These are phyloP conservation scores for Metschnikowia sp. DNA, from an alignment of 805 yeast genomes.

Conservation along the genomic window DNA sequence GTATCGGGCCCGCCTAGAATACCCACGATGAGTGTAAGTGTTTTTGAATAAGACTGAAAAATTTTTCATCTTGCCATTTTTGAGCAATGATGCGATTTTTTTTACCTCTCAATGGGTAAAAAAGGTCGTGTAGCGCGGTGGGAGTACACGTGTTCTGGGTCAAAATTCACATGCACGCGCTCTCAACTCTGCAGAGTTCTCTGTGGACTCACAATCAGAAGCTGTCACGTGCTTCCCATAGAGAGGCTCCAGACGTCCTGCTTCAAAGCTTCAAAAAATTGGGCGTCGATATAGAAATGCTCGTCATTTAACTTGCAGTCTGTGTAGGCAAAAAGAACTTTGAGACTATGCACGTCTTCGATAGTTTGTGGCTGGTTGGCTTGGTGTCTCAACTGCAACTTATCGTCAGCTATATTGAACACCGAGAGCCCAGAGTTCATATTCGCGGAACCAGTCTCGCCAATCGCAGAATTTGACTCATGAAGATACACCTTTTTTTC, in stretches of 20 bases:
- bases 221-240: background rate
- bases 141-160: too few relatives aligned
- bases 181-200: too few relatives aligned
- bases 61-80: too few relatives aligned
- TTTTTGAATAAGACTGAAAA: too few relatives aligned
- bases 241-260: conserved; percentile 35
- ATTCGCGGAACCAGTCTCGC: conserved; percentile 16
- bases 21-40: too few relatives aligned
- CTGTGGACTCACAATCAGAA: too few relatives aligned
- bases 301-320: conserved; percentile 41
- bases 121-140: too few relatives aligned
- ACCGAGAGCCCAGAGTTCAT: conserved; percentile 39
- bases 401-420: conserved; percentile 48
- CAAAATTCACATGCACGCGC: too few relatives aligned
- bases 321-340: conserved; percentile 57
- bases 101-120: too few relatives aligned
- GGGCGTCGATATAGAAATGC: conserved; percentile 44
- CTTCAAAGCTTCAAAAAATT: conserved; percentile 53
- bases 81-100: too few relatives aligned
- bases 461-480: conserved; percentile 21
- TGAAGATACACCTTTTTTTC: conserved; percentile 30
- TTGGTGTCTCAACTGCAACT: conserved; percentile 46
- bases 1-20: too few relatives aligned
- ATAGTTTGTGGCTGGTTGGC: conserved; percentile 38
- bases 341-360: conserved; percentile 64